phyloP scores from a whole-genome alignment of 176 grass and related monocot genomes.

The Leersia perrieri region DNA sequence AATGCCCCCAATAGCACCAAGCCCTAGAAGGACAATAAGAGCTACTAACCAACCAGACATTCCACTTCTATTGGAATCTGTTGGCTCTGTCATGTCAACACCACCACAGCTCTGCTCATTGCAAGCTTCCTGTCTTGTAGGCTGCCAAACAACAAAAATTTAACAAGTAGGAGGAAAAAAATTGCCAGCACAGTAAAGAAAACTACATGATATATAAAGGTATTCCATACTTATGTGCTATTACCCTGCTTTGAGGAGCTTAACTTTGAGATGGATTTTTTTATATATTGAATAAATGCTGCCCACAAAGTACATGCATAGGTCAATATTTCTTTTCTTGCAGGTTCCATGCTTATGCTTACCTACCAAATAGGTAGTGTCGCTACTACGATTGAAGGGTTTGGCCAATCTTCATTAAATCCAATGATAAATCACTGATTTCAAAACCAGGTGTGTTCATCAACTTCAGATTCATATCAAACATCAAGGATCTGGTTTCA shows the following conservation, averaged over 20 bases:
- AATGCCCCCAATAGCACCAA: conserved; percentile 46
- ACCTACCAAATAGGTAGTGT: neutral
- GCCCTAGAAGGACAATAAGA: conserved; percentile 54
- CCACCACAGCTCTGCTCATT: conserved; percentile 63
- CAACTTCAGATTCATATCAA: neutral
- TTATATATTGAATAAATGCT: neutral
- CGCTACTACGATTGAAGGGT: neutral
- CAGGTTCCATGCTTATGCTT: neutral
- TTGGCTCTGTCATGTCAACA: conserved; percentile 26
- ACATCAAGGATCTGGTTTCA: neutral
- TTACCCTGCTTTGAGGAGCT: too few relatives aligned
- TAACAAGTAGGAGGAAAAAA: conserved; percentile 11
- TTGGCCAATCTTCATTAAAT: neutral
- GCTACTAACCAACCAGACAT: conserved; percentile 69
- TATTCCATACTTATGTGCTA: neutral
- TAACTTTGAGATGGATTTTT: neutral
- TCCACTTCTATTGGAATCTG: conserved; percentile 42
- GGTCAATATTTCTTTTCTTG: neutral
- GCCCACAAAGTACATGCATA: neutral
- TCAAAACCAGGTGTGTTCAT: neutral
- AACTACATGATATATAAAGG: neutral
- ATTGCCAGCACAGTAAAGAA: neutral
- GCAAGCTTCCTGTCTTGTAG: conserved; percentile 59
- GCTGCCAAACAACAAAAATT: conserved; percentile 37
- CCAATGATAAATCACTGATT: neutral